These are phyloP conservation scores for Iris macrosiphon DNA, from an alignment of 106 monocot genomes.

Conservation along the genomic window DNA sequence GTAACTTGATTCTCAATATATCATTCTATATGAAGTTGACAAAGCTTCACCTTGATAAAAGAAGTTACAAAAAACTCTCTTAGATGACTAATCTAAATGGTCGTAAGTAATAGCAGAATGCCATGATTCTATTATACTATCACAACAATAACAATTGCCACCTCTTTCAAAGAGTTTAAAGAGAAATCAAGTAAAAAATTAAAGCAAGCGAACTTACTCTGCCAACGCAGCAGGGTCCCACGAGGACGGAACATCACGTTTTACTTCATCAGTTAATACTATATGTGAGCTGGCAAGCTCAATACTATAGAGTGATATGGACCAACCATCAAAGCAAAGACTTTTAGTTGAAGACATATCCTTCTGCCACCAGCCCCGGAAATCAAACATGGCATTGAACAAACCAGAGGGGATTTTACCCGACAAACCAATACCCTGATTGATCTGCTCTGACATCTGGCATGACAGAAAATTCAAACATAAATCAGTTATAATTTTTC, in stretches of 20 bases:
- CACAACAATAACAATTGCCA: too few species aligned
- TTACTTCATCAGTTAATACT: slow-evolving; percentile 39
- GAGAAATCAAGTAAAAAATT: too few species aligned
- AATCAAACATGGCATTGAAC: slow-evolving; percentile 79
- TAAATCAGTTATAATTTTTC: too few species aligned
- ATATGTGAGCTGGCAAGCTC: slow-evolving; percentile 40
- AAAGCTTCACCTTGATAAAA: too few species aligned
- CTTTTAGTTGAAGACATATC: slow-evolving; percentile 45
- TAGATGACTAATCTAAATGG: too few species aligned
- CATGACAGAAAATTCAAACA: too few species aligned
- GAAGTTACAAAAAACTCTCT: too few species aligned
- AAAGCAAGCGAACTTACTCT: slow-evolving; percentile 47
- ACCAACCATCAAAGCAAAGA: slow-evolving; percentile 68
- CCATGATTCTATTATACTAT: too few species aligned
- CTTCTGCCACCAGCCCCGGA: slow-evolving; percentile 59
- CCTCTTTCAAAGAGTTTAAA: too few species aligned
- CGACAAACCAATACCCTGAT: slow-evolving; percentile 41
- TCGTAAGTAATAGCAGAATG: too few species aligned
- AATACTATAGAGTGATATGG: slow-evolving; percentile 59
- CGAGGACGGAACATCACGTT: slow-evolving; percentile 54
- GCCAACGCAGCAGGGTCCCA: slow-evolving; percentile 81
- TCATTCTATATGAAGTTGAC: too few species aligned
- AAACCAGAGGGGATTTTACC: slow-evolving; percentile 76
- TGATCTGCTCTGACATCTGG: slow-evolving; percentile 83
- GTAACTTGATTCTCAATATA: too few species aligned